Evolutionary conservation across 2,329 filamentous ascomycete genomes (phyloP).

Genomic region (Botryotinia narcissicola): DNA sequence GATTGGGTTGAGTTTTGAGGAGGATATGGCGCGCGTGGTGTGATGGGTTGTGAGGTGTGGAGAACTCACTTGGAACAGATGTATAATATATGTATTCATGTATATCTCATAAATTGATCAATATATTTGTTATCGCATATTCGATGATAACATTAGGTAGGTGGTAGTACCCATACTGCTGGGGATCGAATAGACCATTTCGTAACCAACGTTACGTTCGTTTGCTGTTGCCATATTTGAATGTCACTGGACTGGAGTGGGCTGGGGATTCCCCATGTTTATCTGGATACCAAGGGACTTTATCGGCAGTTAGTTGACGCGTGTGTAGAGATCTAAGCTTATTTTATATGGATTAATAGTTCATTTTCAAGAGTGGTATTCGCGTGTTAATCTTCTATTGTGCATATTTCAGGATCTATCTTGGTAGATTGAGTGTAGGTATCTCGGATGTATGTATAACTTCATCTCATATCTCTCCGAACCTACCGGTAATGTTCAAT

Average conservation of each 20-base stretch:
- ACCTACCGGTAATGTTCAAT: not conserved
- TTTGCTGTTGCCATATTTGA: not conserved
- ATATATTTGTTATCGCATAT: not conserved
- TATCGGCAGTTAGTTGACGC: not conserved
- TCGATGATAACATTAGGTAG: not conserved
- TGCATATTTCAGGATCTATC: not conserved
- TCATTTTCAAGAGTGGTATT: not conserved
- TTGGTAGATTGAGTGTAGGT: not conserved
- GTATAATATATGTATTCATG: not conserved
- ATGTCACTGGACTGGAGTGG: not conserved
- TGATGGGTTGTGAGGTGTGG: no score
- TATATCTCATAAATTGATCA: not conserved
- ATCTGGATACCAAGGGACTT: not conserved
- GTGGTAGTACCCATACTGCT: not conserved
- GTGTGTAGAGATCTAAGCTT: not conserved
- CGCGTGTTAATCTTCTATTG: not conserved
- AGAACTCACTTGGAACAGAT: not conserved
- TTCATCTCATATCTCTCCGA: not conserved
- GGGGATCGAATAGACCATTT: not conserved
- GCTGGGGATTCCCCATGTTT: constrained; percentile 1
- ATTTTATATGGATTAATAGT: not conserved
- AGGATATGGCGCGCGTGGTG: not conserved
- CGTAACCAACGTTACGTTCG: not conserved
- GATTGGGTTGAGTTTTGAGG: not conserved
- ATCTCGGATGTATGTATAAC: not conserved